phyloP scores from a whole-genome alignment of 1,139 yeast species.

The Cylindricascospora bacillispora region DNA sequence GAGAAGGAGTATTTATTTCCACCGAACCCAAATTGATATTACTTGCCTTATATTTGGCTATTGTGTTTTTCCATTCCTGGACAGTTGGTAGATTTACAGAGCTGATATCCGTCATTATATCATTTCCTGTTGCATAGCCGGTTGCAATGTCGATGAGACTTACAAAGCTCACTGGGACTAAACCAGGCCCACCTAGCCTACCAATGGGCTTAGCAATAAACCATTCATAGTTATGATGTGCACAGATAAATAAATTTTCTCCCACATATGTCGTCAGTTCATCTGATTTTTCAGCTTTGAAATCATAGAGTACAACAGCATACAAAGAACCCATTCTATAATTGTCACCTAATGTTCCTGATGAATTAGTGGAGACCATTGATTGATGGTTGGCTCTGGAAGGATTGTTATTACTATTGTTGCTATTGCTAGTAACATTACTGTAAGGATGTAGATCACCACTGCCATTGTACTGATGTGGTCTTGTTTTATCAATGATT shows the following conservation, averaged over 20 bases:
- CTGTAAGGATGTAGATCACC: conserved; percentile 5
- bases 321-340: conserved; percentile 33
- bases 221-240: conserved; percentile 95
- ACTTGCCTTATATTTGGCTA: conserved; percentile 87
- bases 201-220: conserved; percentile 95
- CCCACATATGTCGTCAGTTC: conserved; percentile 78
- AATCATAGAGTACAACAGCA: conserved; percentile 66
- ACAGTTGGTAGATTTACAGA: conserved; percentile 73
- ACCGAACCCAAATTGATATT: conserved; percentile 50
- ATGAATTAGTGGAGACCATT: conserved; percentile 4
- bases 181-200: conserved; percentile 91
- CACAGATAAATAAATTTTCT: conserved; percentile 83
- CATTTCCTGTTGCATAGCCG: conserved; percentile 36
- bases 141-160: conserved; percentile 69
- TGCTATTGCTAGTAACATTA: conserved; percentile 8
- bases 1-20: conserved; percentile 13
- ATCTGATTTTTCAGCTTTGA: conserved; percentile 78
- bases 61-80: conserved; percentile 87
- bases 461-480: conserved; percentile 10
- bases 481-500: conserved; percentile 45
- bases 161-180: conserved; percentile 85
- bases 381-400: not conserved
- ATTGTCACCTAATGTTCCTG: conserved; percentile 6
- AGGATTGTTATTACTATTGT: not conserved
- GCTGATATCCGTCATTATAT: conserved; percentile 42